phyloP scores from a whole-genome alignment of 352 stramenopile species.

The Pythium oligandrum region DNA sequence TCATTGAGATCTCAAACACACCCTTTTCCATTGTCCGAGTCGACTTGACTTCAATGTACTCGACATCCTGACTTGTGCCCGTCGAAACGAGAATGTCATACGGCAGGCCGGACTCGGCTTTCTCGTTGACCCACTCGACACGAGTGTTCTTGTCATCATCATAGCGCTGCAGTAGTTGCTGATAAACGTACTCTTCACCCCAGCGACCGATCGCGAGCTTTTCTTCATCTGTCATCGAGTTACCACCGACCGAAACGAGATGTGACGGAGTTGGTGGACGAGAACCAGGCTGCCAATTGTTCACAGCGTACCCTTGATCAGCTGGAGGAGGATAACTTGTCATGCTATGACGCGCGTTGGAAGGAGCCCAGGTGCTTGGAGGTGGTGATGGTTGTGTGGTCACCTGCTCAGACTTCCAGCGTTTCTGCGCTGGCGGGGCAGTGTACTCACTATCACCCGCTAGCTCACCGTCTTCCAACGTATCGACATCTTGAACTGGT shows the following conservation, averaged over 20 bases:
- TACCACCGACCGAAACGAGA: constrained; percentile 15
- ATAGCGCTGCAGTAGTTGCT: constrained; percentile 55
- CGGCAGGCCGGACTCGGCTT: constrained; percentile 74
- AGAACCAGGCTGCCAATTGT: too few species aligned
- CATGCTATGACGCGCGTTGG: too few species aligned
- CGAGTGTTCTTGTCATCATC: constrained; percentile 25
- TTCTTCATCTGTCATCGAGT: constrained; percentile 73
- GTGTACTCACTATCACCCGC: too few species aligned
- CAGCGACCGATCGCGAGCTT: constrained; percentile 73
- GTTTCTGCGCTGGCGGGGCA: neutral
- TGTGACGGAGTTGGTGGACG: too few species aligned
- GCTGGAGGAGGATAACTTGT: too few species aligned
- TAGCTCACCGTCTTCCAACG: constrained; percentile 48
- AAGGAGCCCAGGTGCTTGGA: too few species aligned
- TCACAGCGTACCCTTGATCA: too few species aligned
- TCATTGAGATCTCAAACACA: constrained; percentile 88
- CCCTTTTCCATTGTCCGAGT: constrained; percentile 85
- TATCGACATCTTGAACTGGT: too few species aligned
- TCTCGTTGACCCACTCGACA: constrained; percentile 71
- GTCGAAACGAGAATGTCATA: constrained; percentile 69
- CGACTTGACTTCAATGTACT: constrained; percentile 86
- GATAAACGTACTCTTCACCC: constrained; percentile 79
- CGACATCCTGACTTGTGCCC: constrained; percentile 37
- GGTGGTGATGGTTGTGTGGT: neutral
- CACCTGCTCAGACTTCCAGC: constrained; percentile 12